A percentile compares a stretch with the other conserved stretches of the same genome.
phyloP scores from a whole-genome alignment of 2,329 filamentous ascomycete species.

The Fusarium marasasianum region DNA sequence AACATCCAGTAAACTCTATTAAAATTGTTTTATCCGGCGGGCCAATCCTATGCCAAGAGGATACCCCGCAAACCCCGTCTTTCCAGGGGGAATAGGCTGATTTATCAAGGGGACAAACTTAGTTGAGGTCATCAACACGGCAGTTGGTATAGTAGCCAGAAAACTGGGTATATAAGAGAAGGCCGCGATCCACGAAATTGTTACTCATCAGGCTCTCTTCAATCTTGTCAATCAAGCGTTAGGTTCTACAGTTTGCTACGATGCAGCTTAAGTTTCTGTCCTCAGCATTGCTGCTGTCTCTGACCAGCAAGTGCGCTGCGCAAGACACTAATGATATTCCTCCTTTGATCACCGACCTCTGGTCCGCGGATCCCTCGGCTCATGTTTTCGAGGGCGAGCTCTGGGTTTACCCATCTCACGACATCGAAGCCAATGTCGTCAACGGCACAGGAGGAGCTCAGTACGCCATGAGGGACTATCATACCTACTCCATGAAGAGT shows the following conservation, averaged over 20 bases:
- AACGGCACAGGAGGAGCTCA: neutral
- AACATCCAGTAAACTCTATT: neutral
- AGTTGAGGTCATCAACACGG: neutral
- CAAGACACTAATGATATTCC: neutral
- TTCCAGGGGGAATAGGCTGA: neutral
- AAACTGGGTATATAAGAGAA: neutral
- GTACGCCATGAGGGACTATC: slow-evolving; percentile 15
- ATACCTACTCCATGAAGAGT: slow-evolving; percentile 10
- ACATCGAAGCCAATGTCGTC: neutral
- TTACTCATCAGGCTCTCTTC: neutral
- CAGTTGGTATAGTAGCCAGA: neutral
- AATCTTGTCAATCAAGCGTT: neutral
- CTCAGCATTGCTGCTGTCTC: neutral
- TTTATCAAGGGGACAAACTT: neutral
- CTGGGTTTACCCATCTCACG: slow-evolving; percentile 13
- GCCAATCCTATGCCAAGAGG: neutral
- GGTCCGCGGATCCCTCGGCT: slow-evolving; percentile 17
- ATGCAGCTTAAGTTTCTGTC: neutral
- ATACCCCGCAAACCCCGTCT: neutral
- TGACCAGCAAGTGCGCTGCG: neutral
- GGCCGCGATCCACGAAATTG: neutral
- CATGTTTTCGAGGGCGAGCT: slow-evolving; percentile 14
- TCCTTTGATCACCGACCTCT: slow-evolving; percentile 9
- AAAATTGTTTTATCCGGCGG: neutral
- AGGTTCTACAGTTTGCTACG: neutral